A percentile compares a stretch with the other conserved stretches of the same genome.
phyloP scores from a whole-genome alignment of 225 moss, liverwort and hornwort genomes.

The Straminergon stramineum region DNA sequence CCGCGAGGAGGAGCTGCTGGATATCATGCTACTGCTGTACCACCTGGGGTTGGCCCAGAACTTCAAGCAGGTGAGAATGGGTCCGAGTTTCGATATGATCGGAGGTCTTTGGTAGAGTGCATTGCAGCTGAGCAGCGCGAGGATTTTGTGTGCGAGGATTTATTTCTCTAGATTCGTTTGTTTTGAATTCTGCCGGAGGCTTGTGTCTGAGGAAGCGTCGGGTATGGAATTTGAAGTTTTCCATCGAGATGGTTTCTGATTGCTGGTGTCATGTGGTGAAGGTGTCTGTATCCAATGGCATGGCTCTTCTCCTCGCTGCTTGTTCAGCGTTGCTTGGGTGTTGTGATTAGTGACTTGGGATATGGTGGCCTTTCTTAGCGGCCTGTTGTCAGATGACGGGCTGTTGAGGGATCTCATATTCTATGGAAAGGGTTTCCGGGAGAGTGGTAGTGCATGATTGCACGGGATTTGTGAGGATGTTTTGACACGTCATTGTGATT shows the following conservation, averaged over 20 bases:
- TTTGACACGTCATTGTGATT: background rate
- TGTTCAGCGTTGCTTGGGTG: no score
- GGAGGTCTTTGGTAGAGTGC: background rate
- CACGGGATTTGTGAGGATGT: background rate
- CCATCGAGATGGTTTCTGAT: background rate
- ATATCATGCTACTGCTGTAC: slow-evolving; percentile 77
- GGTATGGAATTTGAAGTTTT: background rate
- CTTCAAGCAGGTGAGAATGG: slow-evolving; percentile 65
- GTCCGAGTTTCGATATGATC: background rate
- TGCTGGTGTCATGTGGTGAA: background rate
- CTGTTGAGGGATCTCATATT: background rate
- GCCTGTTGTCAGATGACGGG: background rate
- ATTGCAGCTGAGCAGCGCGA: background rate
- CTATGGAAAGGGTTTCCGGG: background rate
- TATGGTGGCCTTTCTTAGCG: background rate
- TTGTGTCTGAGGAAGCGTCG: background rate
- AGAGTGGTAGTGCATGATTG: background rate
- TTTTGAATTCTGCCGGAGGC: background rate
- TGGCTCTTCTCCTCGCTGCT: fast-evolving
- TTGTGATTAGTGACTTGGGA: background rate
- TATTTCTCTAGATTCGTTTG: background rate
- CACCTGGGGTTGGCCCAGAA: slow-evolving; percentile 90
- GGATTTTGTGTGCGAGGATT: background rate
- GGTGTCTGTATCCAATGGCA: background rate
- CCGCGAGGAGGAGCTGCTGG: slow-evolving; percentile 91